Percentiles rank a stretch among this genome's conserved stretches.
phyloP scores from a whole-genome alignment of 1,284 basidiomycete genomes.

The Bjerkandera adusta region DNA sequence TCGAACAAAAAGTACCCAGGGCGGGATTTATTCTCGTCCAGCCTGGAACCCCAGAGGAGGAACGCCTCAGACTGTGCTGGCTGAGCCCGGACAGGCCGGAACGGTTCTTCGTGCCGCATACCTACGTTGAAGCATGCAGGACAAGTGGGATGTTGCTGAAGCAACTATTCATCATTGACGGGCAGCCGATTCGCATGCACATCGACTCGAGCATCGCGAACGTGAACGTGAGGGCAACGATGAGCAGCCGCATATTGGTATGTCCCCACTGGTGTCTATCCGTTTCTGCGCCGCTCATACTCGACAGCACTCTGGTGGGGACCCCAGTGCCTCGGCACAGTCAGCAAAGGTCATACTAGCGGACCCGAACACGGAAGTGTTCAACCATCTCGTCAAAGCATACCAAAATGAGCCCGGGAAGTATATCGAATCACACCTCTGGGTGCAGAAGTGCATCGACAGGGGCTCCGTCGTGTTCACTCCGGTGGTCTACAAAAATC shows the following conservation, averaged over 20 bases:
- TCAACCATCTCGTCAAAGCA: slow-evolving; percentile 64
- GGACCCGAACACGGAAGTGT: slow-evolving; percentile 71
- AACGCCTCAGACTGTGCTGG: slow-evolving; percentile 71
- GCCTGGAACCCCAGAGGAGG: slow-evolving; percentile 62
- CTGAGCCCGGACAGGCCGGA: slow-evolving; percentile 62
- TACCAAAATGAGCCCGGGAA: slow-evolving; percentile 65
- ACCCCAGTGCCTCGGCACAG: slow-evolving; percentile 62
- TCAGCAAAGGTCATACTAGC: slow-evolving; percentile 72
- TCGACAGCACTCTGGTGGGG: slow-evolving; percentile 68
- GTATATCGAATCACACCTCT: slow-evolving; percentile 74
- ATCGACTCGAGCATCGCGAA: slow-evolving; percentile 78
- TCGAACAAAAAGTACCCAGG: slow-evolving; percentile 74
- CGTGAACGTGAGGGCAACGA: slow-evolving; percentile 58
- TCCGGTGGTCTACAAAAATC: slow-evolving; percentile 75
- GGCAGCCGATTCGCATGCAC: slow-evolving; percentile 64
- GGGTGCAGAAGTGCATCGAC: slow-evolving; percentile 79
- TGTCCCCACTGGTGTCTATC: slow-evolving; percentile 22
- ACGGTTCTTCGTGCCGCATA: slow-evolving; percentile 73
- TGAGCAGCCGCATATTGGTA: slow-evolving; percentile 68
- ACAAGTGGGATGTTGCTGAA: slow-evolving; percentile 65
- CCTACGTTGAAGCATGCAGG: slow-evolving; percentile 76
- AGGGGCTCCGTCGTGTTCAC: slow-evolving; percentile 61
- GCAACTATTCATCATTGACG: slow-evolving; percentile 70
- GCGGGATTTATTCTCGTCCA: slow-evolving; percentile 72
- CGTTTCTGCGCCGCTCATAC: neutral